Conservation (phyloP, 2,329 filamentous ascomycete species). For the Calonectria honghensis region DNA sequence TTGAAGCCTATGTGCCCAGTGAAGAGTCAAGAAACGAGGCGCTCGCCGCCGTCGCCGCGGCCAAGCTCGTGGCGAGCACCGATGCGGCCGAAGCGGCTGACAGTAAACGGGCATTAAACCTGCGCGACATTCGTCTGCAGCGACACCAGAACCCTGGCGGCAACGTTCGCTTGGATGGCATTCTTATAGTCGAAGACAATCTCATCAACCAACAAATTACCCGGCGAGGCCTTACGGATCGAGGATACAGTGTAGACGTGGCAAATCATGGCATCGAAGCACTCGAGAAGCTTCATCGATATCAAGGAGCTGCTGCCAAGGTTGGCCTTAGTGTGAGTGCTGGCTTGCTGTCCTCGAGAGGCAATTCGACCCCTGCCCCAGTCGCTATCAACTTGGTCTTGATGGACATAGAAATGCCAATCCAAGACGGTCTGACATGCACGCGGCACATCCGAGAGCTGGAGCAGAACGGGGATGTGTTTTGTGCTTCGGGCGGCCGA, state of each 20-base stretch:
- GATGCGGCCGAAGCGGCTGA: constrained; percentile 45
- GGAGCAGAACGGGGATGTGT: constrained; percentile 72
- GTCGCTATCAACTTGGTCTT: constrained; percentile 76
- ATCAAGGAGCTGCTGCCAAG: constrained; percentile 50
- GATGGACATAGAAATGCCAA: constrained; percentile 87
- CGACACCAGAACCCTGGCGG: constrained; percentile 53
- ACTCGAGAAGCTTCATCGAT: constrained; percentile 65
- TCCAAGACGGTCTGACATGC: constrained; percentile 82
- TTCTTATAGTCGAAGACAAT: constrained; percentile 78
- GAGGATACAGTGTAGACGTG: constrained; percentile 70
- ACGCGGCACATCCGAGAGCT: constrained; percentile 78
- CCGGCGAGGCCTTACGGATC: constrained; percentile 69
- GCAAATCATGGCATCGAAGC: constrained; percentile 76
- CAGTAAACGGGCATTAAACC: constrained; percentile 42
- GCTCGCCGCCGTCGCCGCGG: constrained; percentile 60
- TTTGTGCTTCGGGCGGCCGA: constrained; percentile 65
- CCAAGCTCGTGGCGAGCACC: constrained; percentile 56
- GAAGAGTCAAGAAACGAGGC: constrained; percentile 64
- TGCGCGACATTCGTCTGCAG: constrained; percentile 50
- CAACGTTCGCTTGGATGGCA: constrained; percentile 60
- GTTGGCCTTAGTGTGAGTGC: constrained; percentile 30
- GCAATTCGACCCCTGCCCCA: constrained; percentile 40
- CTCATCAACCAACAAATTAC: constrained; percentile 76
- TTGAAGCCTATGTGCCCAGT: constrained; percentile 73
- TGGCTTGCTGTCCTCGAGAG: constrained; percentile 41